Percentiles rank a stretch among this genome's conserved stretches.
phyloP scores from a whole-genome alignment of 148 eudicot species.

The Camellia lanceoleosa region DNA sequence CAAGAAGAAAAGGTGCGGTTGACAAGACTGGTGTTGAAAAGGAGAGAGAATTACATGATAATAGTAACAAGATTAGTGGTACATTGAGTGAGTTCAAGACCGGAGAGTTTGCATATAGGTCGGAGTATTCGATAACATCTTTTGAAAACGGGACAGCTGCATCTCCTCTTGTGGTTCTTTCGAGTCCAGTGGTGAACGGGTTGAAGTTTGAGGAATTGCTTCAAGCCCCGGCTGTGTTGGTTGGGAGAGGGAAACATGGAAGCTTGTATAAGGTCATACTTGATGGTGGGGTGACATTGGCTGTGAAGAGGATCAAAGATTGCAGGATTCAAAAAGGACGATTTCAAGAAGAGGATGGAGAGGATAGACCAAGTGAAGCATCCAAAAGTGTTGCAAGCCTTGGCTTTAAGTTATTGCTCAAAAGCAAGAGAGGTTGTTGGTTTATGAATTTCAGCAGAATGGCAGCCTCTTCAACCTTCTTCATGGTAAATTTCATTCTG shows the following conservation, averaged over 20 bases:
- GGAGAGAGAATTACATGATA: background rate
- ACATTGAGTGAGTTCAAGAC: constrained; percentile 17
- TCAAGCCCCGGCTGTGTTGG: constrained; percentile 42
- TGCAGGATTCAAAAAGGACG: constrained; percentile 37
- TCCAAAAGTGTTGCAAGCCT: constrained; percentile 33
- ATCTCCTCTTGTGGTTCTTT: constrained; percentile 25
- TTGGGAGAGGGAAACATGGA: constrained; percentile 44
- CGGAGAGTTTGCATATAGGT: constrained; percentile 15
- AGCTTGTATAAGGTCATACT: constrained; percentile 43
- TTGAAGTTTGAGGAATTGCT: constrained; percentile 44
- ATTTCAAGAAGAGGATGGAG: constrained; percentile 42
- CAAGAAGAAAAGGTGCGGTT: constrained; percentile 9
- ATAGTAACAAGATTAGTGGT: background rate
- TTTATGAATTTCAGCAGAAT: constrained; percentile 49
- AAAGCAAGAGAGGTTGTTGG: constrained; percentile 42
- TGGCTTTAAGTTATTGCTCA: constrained; percentile 52
- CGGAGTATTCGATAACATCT: constrained; percentile 34
- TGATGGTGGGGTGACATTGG: constrained; percentile 25
- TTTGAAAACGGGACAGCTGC: constrained; percentile 18
- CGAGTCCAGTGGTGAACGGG: constrained; percentile 34
- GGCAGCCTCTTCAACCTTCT: constrained; percentile 48
- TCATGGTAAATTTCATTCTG: constrained; percentile 32
- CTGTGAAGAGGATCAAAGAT: constrained; percentile 48
- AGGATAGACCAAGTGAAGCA: constrained; percentile 37
- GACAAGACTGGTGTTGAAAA: background rate